Conservation (phyloP, 495 filamentous ascomycete species). For the Lineolata rhizophorae region DNA sequence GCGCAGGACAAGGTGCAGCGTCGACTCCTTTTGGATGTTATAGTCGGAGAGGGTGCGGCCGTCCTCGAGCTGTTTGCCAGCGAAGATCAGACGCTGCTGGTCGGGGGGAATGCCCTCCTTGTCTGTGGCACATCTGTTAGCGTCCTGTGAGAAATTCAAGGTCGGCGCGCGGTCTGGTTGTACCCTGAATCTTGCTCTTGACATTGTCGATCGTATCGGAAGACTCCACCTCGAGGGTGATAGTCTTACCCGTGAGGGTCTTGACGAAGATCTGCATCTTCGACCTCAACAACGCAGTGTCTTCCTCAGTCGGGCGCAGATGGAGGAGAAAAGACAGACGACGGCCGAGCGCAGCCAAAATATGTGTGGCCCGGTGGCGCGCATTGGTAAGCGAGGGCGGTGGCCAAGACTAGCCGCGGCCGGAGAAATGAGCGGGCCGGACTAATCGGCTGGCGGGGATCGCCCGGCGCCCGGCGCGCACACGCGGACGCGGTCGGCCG, state of each 20-base stretch:
- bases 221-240: conserved; percentile 99
- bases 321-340: too few species aligned
- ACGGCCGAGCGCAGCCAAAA: too few species aligned
- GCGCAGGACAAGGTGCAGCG: conserved; percentile 93
- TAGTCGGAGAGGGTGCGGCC: conserved; percentile 98
- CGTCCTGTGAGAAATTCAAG: conserved; percentile 1
- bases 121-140: conserved; percentile 28
- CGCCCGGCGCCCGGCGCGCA: too few species aligned
- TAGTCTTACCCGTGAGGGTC: conserved; percentile 99
- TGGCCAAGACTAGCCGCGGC: too few species aligned
- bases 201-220: conserved; percentile 99
- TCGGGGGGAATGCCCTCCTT: conserved; percentile 99
- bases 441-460: too few species aligned
- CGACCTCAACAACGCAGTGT: conserved; percentile 12
- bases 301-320: conserved; percentile 4
- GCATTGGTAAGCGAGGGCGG: too few species aligned
- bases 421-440: too few species aligned
- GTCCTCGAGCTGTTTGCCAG: conserved; percentile 99
- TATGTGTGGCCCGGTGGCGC: too few species aligned
- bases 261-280: conserved; percentile 99
- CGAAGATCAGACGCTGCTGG: conserved; percentile 99
- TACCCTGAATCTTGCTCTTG: conserved; percentile 79
- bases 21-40: conserved; percentile 99
- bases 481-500: too few species aligned
- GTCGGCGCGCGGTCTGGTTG: conserved; percentile 7